Conservation (phyloP, 179 eudicot genomes). For the Beta corolliflora region DNA sequence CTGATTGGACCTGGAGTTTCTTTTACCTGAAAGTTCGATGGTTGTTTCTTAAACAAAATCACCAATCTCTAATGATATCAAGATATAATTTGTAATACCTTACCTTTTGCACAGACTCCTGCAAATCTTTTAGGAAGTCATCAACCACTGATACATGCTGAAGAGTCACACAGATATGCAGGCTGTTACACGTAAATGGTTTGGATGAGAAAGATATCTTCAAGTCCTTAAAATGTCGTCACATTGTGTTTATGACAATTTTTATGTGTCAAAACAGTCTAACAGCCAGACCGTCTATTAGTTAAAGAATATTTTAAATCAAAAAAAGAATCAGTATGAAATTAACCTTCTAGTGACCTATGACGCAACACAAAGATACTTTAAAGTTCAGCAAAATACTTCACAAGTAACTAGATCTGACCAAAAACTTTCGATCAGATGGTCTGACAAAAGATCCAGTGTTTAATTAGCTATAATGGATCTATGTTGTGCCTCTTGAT, state of each 20-base stretch:
- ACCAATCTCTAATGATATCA: neutral
- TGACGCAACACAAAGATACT: no score
- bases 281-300: no score
- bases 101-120: constrained; percentile 72
- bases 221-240: neutral
- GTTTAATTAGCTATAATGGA: neutral
- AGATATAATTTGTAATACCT: constrained; percentile 36
- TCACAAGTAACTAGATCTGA: no score
- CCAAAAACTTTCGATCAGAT: no score
- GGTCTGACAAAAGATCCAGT: no score
- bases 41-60: neutral
- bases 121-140: constrained; percentile 75
- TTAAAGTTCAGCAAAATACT: no score
- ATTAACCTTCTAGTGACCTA: no score
- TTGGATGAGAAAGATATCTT: constrained; percentile 9
- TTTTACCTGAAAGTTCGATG: constrained; percentile 56
- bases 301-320: no score
- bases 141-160: constrained; percentile 78
- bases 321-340: no score
- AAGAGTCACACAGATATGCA: constrained; percentile 94
- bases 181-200: constrained; percentile 47
- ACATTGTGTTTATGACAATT: neutral
- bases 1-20: constrained; percentile 81
- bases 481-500: neutral
- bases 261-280: neutral